Conservation (phyloP, 1,284 basidiomycete genomes). For the Fomitopsis betulina region DNA sequence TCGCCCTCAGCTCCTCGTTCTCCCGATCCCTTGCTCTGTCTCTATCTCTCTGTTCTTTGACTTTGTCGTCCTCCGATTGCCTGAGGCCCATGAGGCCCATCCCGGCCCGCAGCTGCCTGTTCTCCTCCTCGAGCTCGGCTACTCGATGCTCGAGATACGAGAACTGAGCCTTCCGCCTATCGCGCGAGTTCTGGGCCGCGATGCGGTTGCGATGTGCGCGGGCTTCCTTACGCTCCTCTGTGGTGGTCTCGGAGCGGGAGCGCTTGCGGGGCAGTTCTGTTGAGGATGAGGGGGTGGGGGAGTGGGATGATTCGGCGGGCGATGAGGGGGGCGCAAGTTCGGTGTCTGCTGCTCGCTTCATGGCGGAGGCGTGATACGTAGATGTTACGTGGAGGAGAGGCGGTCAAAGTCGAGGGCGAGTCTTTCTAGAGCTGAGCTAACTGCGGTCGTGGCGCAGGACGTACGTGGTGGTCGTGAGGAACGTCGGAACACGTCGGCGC, state of each 20-base stretch:
- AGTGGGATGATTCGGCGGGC: constrained; percentile 23
- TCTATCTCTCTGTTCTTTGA: constrained; percentile 34
- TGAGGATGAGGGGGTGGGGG: constrained; percentile 22
- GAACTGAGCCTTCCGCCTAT: constrained; percentile 76
- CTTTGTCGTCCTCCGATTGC: constrained; percentile 23
- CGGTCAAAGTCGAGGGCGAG: constrained; percentile 19
- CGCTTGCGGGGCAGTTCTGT: constrained; percentile 58
- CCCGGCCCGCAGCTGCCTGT: constrained; percentile 37
- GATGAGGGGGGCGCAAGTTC: constrained; percentile 21
- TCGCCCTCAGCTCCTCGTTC: constrained; percentile 69
- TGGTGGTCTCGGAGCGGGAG: constrained; percentile 50
- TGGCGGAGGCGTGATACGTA: constrained; percentile 16
- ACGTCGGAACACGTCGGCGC: constrained; percentile 19
- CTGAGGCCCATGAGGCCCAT: constrained; percentile 27
- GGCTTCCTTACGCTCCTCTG: constrained; percentile 78
- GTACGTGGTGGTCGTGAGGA: constrained; percentile 30
- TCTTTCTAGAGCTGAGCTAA: constrained; percentile 25
- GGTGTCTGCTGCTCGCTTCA: constrained; percentile 29
- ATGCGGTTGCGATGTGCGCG: constrained; percentile 80
- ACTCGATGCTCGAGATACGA: constrained; percentile 40
- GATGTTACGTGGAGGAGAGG: constrained; percentile 22
- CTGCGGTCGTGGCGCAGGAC: constrained; percentile 22
- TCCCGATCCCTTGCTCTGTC: constrained; percentile 55
- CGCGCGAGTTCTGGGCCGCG: constrained; percentile 80
- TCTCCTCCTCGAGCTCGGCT: constrained; percentile 42